These are phyloP conservation scores for Fraxinus ornus DNA, from an alignment of 305 asterid species.

Conservation along the genomic window DNA sequence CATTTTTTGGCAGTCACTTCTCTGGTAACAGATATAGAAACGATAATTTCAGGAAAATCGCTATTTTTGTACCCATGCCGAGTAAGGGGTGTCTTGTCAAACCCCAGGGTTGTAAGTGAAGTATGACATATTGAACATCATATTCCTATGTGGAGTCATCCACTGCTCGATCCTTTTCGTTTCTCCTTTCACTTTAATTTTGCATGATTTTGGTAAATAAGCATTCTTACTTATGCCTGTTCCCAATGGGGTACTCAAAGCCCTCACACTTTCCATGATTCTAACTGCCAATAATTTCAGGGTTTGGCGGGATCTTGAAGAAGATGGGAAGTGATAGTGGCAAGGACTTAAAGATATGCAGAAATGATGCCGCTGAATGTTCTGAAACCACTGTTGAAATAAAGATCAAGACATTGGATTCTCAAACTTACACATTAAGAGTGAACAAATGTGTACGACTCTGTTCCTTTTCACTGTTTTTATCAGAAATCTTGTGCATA, in stretches of 20 bases:
- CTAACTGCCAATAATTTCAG: conserved; percentile 33
- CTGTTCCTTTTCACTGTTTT: conserved; percentile 18
- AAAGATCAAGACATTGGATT: conserved; percentile 93
- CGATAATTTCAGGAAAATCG: neutral
- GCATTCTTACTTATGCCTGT: conserved; percentile 6
- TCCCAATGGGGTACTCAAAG: conserved; percentile 2
- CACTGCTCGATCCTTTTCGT: neutral
- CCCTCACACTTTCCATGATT: conserved; percentile 9
- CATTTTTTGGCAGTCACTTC: neutral
- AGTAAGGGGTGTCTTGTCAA: neutral
- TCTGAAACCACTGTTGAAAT: conserved; percentile 89
- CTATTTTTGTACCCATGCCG: neutral
- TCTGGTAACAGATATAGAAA: neutral
- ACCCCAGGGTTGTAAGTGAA: neutral
- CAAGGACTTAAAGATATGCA: conserved; percentile 37
- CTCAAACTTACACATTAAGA: conserved; percentile 70
- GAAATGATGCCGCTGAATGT: conserved; percentile 49
- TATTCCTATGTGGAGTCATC: neutral
- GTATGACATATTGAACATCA: neutral
- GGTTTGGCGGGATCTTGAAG: conserved; percentile 21
- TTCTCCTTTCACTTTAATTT: neutral
- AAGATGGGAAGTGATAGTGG: conserved; percentile 64
- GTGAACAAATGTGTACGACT: conserved; percentile 78
- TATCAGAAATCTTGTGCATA: conserved; percentile 1
- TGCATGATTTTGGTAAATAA: neutral